Conservation (phyloP, 169 alveolate genomes). For the Plasmodium yoelii region DNA sequence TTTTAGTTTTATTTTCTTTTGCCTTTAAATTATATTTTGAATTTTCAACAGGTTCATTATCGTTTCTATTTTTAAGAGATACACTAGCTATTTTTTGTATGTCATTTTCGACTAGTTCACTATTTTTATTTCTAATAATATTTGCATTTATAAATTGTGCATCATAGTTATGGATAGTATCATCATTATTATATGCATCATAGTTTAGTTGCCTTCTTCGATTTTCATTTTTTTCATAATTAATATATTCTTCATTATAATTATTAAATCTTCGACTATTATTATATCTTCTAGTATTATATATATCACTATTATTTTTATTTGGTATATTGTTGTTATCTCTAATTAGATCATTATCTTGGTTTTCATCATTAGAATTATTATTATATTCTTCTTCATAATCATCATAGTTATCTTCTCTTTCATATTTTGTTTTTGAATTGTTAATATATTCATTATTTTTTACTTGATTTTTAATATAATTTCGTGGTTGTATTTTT, state of each 20-base stretch:
- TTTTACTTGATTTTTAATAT: neutral
- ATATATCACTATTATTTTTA: no score
- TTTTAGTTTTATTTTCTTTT: conserved; percentile 22
- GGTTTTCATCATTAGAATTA: neutral
- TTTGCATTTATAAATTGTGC: no score
- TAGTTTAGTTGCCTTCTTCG: no score
- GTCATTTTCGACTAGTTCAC: neutral
- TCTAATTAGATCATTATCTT: neutral
- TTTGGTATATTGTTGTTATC: neutral
- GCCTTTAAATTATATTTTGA: conserved; percentile 3
- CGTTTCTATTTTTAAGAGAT: neutral
- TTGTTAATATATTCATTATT: conserved; percentile 5
- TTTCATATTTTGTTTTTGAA: neutral
- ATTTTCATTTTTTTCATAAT: no score
- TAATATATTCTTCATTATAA: no score
- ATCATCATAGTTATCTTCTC: neutral
- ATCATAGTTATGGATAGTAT: no score
- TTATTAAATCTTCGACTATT: neutral
- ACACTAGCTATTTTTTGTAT: neutral
- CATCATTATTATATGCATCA: no score
- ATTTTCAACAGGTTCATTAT: conserved; percentile 5
- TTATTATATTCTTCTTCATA: neutral
- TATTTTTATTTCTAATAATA: neutral
- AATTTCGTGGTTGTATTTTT: neutral
- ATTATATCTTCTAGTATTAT: neutral